These are phyloP conservation scores for Fusarium cicatricum DNA, from an alignment of 2,329 filamentous ascomycete species.

Conservation along the genomic window DNA sequence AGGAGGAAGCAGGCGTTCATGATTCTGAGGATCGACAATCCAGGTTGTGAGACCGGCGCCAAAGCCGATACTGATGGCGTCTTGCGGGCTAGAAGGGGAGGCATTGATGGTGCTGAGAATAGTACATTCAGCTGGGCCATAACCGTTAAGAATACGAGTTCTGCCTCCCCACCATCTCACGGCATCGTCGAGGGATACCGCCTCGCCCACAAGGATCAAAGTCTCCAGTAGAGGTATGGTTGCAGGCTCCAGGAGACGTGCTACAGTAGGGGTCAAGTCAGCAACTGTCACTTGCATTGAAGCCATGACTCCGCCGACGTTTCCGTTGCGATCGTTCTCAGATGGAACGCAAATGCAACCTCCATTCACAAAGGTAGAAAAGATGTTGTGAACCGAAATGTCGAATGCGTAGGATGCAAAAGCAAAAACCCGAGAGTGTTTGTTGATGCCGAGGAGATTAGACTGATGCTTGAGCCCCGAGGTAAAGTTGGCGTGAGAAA, in stretches of 20 bases:
- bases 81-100: neutral
- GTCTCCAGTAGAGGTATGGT: conserved; percentile 7
- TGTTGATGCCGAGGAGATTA: neutral
- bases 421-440: neutral
- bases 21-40: conserved; percentile 37
- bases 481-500: neutral
- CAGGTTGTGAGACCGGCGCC: conserved; percentile 20
- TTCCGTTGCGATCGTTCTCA: conserved; percentile 9
- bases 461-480: neutral
- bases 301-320: conserved; percentile 1
- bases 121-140: conserved; percentile 16
- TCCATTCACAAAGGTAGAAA: conserved; percentile 53
- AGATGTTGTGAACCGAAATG: neutral
- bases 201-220: conserved; percentile 17
- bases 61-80: conserved; percentile 2
- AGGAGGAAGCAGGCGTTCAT: conserved; percentile 34
- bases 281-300: neutral
- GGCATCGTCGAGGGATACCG: conserved; percentile 1
- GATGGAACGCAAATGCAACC: conserved; percentile 20
- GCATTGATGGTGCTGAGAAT: conserved; percentile 7
- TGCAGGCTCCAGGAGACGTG: conserved; percentile 1
- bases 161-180: conserved; percentile 3
- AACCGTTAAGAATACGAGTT: conserved; percentile 4
- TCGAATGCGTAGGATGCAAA: conserved; percentile 1
- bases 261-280: conserved; percentile 17